Evolutionary conservation across 345 rosid species (phyloP).

Genomic region (Reutealis trisperma): DNA sequence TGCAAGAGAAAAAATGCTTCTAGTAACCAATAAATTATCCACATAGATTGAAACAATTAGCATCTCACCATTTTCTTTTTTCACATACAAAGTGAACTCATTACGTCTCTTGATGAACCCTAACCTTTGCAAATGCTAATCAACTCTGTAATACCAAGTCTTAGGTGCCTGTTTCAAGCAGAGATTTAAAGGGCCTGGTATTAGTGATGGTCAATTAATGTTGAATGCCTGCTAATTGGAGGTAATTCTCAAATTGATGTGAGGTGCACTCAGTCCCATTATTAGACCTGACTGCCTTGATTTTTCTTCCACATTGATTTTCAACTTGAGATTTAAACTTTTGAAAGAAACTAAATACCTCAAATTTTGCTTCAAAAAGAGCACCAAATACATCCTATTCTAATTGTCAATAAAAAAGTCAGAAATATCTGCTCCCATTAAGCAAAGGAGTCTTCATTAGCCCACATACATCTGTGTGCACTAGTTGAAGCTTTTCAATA

Average conservation of each 20-base stretch:
- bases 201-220: neutral
- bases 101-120: too few relatives aligned
- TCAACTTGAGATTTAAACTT: neutral
- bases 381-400: neutral
- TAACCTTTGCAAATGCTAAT: too few relatives aligned
- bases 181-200: too few relatives aligned
- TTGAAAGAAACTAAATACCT: neutral
- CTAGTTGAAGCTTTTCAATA: neutral
- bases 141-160: too few relatives aligned
- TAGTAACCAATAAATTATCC: too few relatives aligned
- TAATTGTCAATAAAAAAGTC: neutral
- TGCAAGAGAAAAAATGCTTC: too few relatives aligned
- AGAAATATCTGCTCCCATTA: neutral
- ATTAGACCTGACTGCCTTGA: neutral
- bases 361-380: neutral
- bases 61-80: too few relatives aligned
- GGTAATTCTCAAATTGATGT: neutral
- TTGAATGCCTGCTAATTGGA: accelerated
- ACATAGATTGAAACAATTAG: too few relatives aligned
- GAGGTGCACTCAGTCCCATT: neutral
- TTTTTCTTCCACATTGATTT: neutral
- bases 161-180: too few relatives aligned
- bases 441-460: neutral
- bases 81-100: too few relatives aligned
- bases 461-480: neutral